Evolutionary conservation across 2,329 filamentous ascomycete genomes (phyloP).

Genomic region (Scedosporium minutisporum): DNA sequence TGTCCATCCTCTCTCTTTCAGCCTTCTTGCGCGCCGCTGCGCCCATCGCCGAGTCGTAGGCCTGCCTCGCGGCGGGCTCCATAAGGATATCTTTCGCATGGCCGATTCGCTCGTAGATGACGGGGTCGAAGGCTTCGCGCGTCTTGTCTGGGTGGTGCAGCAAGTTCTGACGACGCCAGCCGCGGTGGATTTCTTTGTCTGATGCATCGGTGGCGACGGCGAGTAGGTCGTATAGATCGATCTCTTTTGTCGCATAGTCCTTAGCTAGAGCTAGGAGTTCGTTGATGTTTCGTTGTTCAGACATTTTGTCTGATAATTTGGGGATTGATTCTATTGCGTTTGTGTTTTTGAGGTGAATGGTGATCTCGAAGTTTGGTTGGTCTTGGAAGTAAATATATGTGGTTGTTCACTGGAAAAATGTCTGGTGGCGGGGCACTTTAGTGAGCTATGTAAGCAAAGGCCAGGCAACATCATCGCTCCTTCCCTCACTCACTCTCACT

Average conservation of each 20-base stretch:
- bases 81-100: conserved; percentile 78
- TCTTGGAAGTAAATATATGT: not conserved
- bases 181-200: conserved; percentile 68
- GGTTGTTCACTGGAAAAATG: not conserved
- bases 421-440: not conserved
- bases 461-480: no score
- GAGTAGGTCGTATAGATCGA: conserved; percentile 73
- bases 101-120: conserved; percentile 76
- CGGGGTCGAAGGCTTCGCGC: conserved; percentile 61
- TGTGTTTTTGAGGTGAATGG: not conserved
- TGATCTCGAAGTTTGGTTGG: not conserved
- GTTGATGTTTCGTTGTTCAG: conserved; percentile 21
- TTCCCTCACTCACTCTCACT: no score
- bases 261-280: conserved; percentile 44
- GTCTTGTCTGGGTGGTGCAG: conserved; percentile 94
- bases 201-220: conserved; percentile 53
- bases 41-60: conserved; percentile 69
- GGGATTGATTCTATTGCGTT: not conserved
- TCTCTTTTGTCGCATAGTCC: conserved; percentile 49
- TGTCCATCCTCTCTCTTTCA: conserved; percentile 65
- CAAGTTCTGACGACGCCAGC: conserved; percentile 77
- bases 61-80: conserved; percentile 57
- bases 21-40: conserved; percentile 60
- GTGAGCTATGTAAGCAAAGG: no score
- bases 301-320: conserved; percentile 3